These are phyloP conservation scores for Pezicula carpinea DNA, from an alignment of 2,329 filamentous ascomycete species.

Conservation along the genomic window DNA sequence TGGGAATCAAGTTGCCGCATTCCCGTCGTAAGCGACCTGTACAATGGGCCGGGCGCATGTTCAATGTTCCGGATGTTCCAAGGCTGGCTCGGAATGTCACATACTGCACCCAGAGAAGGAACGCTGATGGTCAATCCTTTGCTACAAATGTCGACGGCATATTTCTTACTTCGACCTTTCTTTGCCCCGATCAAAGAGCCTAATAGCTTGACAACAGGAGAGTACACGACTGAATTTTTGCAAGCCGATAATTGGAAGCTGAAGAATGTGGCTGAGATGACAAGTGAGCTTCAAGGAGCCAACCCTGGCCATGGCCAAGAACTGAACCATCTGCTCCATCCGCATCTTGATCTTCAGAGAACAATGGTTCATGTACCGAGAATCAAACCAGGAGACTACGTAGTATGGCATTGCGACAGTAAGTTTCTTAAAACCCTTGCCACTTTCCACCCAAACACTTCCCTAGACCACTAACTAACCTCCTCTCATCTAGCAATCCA, in stretches of 20 bases:
- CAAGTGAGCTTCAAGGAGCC: constrained; percentile 64
- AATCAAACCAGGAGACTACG: constrained; percentile 63
- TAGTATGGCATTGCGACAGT: constrained; percentile 53
- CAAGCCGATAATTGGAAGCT: constrained; percentile 58
- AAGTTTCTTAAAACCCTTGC: constrained; percentile 2
- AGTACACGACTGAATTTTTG: constrained; percentile 39
- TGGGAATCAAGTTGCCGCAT: constrained; percentile 73
- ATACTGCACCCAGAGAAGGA: constrained; percentile 68
- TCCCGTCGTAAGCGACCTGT: constrained; percentile 65
- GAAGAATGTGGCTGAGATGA: constrained; percentile 37
- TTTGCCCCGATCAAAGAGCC: constrained; percentile 50
- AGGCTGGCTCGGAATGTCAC: constrained; percentile 80
- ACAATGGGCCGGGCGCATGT: constrained; percentile 77
- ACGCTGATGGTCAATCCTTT: constrained; percentile 80
- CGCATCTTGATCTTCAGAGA: constrained; percentile 54
- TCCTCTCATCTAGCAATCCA: constrained; percentile 40
- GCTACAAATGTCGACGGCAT: constrained; percentile 69
- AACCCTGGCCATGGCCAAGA: constrained; percentile 60
- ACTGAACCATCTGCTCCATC: constrained; percentile 54
- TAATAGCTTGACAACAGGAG: constrained; percentile 24
- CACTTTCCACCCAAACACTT: background rate
- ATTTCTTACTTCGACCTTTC: constrained; percentile 79
- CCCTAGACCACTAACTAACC: background rate
- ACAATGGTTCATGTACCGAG: constrained; percentile 63
- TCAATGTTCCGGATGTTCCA: constrained; percentile 86